Percentiles rank a stretch among this genome's conserved stretches.
These are phyloP conservation scores for Penicillium brasilianum DNA, from an alignment of 2,329 filamentous ascomycete genomes.

Conservation along the genomic window DNA sequence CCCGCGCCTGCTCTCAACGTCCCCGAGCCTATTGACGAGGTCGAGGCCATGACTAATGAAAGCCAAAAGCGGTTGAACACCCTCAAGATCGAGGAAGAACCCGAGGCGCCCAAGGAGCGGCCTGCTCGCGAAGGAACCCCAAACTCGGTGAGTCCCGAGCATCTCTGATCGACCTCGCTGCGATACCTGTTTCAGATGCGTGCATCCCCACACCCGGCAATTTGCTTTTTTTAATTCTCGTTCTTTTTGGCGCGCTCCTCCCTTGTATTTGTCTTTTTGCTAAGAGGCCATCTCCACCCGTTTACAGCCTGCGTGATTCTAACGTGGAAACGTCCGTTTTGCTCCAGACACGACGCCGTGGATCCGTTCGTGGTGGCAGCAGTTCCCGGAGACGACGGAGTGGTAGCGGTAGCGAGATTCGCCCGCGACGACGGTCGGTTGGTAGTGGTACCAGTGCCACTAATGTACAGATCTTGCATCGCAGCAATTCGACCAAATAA, in stretches of 20 bases:
- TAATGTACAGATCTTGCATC: conserved; percentile 44
- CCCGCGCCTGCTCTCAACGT: conserved; percentile 50
- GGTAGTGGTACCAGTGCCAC: conserved; percentile 41
- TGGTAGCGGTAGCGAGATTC: conserved; percentile 49
- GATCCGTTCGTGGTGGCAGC: conserved; percentile 42
- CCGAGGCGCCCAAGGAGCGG: conserved; percentile 58
- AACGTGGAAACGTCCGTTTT: conserved; percentile 51
- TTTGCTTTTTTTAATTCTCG: conserved; percentile 23
- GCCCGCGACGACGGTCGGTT: conserved; percentile 49
- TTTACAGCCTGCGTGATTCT: conserved; percentile 54
- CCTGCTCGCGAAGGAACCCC: conserved; percentile 45
- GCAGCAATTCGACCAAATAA: conserved; percentile 51
- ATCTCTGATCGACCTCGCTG: conserved; percentile 32
- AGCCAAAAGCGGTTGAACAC: conserved; percentile 88
- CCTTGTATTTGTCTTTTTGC: conserved; percentile 42
- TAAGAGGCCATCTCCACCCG: conserved; percentile 45
- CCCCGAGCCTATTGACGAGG: conserved; percentile 65
- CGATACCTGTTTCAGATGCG: conserved; percentile 28
- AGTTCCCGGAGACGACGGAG: conserved; percentile 45
- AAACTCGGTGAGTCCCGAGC: conserved; percentile 52
- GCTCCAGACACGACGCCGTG: conserved; percentile 54
- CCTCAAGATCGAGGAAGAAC: conserved; percentile 83
- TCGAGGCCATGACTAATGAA: conserved; percentile 78
- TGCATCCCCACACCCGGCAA: conserved; percentile 30
- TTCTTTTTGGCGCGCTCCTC: conserved; percentile 3